Evolutionary conservation across 108 stramenopile species (phyloP), one percentile per base, ranked within the genome.

Genomic region (Hondaea fermentalgiana): DNA sequence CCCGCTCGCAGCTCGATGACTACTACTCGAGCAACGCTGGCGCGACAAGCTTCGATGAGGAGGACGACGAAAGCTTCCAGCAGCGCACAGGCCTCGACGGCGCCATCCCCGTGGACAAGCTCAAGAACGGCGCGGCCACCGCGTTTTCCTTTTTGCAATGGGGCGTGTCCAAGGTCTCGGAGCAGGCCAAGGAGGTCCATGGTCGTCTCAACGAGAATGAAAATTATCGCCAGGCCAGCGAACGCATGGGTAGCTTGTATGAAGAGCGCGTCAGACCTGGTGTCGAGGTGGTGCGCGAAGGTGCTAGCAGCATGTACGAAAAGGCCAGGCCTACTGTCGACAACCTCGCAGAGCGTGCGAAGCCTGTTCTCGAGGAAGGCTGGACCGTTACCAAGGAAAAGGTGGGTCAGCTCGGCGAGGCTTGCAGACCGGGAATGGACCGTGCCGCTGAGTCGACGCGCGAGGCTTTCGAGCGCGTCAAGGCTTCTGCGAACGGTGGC

Each of bases 71-170:
- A 35, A 35, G 35, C 23, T 53, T 53, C 49, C 45, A 53, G 51
- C 49, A 83, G 49, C 19, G 49, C 49, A 17, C 14, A 17, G 64
- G 64, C 42, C 8, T 69, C 42, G 64, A 69, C 21, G 76, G 76
- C 76, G 76, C 76, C 49, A 83, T 83, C 4, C 76, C 76, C 49
- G 28, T 83, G 76, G 76, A 83, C 76, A 83, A 83, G 76, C 19
- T 83, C 76, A 83, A 83, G 51, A 83, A 83, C 51, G 76, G 76
- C 19, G 76, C 76, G 19, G n/a, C 51, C n/a, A 83, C 19, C 17
- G 76, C 76, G 49, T 53, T 83, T 45, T n/a, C 45, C 3, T 83
- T 83, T 23, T 35, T 21, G 76, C 49, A 83, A 3, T 83, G 76
- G 76, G 76, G 76, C 51, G 76, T 35, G 6, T 47, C 49, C 45